These are phyloP conservation scores for Vigna angularis DNA, from an alignment of 306 rosid species.

Conservation along the genomic window DNA sequence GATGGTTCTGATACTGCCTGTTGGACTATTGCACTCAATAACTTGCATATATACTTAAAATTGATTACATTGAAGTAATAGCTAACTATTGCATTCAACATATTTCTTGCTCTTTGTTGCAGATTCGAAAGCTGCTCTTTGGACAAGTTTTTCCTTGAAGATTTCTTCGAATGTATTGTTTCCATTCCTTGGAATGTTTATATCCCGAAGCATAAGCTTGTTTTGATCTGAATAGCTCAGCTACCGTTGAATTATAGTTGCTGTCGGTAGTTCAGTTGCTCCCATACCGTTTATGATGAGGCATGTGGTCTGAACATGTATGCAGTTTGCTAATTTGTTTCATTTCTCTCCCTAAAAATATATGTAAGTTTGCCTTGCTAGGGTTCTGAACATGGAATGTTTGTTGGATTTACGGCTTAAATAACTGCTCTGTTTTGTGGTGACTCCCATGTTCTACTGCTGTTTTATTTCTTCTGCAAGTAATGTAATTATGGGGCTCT, in stretches of 20 bases:
- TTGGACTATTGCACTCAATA: no score
- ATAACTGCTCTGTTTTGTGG: constrained; percentile 5
- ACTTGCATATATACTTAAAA: no score
- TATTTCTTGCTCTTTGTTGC: constrained; percentile 48
- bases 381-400: no score
- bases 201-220: constrained; percentile 44
- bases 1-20: no score
- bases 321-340: no score
- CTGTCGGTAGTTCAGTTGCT: constrained; percentile 38
- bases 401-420: no score
- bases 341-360: no score
- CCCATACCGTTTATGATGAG: constrained; percentile 41
- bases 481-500: constrained; percentile 16
- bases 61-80: no score
- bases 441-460: constrained; percentile 55
- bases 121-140: constrained; percentile 92
- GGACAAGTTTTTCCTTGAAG: constrained; percentile 69
- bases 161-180: constrained; percentile 46
- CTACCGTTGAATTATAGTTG: constrained; percentile 42
- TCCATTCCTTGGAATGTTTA: constrained; percentile 48
- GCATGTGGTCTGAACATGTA: constrained; percentile 10
- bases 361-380: no score
- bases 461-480: constrained; percentile 20
- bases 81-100: no score
- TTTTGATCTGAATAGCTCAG: constrained; percentile 42